Conservation (phyloP, 1,284 basidiomycete genomes). For the Fomitopsis betulina region DNA sequence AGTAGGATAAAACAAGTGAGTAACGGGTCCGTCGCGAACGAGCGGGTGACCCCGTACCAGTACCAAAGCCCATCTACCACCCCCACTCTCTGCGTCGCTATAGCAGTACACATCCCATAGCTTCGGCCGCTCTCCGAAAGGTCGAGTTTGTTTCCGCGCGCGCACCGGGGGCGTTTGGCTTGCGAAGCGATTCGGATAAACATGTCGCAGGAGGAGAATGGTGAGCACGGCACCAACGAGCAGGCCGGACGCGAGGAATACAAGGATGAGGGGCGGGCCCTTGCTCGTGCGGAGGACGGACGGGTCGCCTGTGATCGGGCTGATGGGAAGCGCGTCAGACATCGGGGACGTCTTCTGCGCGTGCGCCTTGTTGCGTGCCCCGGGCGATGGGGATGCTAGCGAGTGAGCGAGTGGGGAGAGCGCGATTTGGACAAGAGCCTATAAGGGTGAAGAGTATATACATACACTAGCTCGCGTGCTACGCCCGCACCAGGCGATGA, state of each 20-base stretch:
- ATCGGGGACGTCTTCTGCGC: background rate
- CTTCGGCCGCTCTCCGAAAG: slow-evolving; percentile 10
- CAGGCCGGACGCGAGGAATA: slow-evolving; percentile 26
- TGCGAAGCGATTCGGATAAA: slow-evolving; percentile 6
- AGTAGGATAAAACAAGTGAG: background rate
- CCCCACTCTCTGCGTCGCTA: background rate
- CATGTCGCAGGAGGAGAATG: slow-evolving; percentile 16
- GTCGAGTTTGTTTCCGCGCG: background rate
- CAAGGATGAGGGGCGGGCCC: slow-evolving; percentile 26
- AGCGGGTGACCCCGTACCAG: background rate
- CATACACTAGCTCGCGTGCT: background rate
- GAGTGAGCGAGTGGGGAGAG: background rate
- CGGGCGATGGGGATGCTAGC: background rate
- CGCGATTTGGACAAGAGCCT: background rate
- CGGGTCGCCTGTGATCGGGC: slow-evolving; percentile 3
- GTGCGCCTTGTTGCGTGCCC: background rate
- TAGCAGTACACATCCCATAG: slow-evolving; percentile 11
- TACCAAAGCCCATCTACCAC: background rate
- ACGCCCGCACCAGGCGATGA: background rate
- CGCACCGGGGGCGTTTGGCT: background rate
- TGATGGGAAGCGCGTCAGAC: background rate
- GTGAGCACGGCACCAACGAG: slow-evolving; percentile 20
- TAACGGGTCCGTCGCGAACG: background rate
- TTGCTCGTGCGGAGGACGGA: slow-evolving; percentile 2
- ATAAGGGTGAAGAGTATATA: background rate